phyloP scores from a whole-genome alignment of 2,329 filamentous ascomycete genomes.

The Colletotrichum paranaense region DNA sequence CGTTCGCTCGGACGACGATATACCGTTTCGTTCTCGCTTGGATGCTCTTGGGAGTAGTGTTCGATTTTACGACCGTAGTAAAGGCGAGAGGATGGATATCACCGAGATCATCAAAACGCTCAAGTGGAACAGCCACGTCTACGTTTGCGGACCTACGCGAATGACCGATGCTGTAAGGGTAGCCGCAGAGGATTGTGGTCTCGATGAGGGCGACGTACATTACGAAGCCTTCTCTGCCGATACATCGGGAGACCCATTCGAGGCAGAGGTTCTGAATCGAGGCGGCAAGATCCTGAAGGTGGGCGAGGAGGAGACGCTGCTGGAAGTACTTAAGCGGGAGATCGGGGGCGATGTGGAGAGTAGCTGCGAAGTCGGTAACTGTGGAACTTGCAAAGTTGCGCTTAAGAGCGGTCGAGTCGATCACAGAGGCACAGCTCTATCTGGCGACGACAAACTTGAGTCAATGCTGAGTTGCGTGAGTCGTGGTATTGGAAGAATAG shows the following conservation, averaged over 20 bases:
- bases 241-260: conserved; percentile 68
- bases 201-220: conserved; percentile 65
- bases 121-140: conserved; percentile 67
- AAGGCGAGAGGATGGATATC: conserved; percentile 65
- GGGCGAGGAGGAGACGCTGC: conserved; percentile 58
- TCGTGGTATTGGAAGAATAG: conserved; percentile 60
- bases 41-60: conserved; percentile 53
- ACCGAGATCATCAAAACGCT: conserved; percentile 54
- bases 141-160: conserved; percentile 68
- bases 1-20: conserved; percentile 61
- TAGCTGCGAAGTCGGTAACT: conserved; percentile 66
- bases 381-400: conserved; percentile 61
- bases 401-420: conserved; percentile 57
- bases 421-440: conserved; percentile 61
- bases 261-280: conserved; percentile 61
- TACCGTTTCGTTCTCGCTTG: conserved; percentile 65
- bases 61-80: conserved; percentile 63
- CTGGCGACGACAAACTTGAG: conserved; percentile 54
- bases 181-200: conserved; percentile 52
- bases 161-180: conserved; percentile 64
- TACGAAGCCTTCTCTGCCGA: conserved; percentile 69
- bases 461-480: conserved; percentile 65
- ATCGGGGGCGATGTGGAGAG: conserved; percentile 56
- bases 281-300: conserved; percentile 55
- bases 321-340: conserved; percentile 58